These are phyloP conservation scores for Curvularia sp. DNA, from an alignment of 2,329 filamentous ascomycete species.

Conservation along the genomic window DNA sequence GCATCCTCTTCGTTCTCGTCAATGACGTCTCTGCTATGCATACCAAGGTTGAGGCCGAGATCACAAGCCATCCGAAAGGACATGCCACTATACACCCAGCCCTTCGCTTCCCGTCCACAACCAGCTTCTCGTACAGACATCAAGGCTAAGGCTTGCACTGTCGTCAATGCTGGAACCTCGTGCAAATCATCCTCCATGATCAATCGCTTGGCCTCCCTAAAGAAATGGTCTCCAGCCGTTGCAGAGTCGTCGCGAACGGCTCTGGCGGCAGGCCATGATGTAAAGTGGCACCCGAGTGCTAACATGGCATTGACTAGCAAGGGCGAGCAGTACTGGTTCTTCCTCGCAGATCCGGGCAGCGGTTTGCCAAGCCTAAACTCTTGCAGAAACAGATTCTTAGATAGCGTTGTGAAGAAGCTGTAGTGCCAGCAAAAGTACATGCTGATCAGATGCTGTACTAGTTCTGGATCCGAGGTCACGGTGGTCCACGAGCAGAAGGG, in stretches of 20 bases:
- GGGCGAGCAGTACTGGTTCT: constrained; percentile 83
- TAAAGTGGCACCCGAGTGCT: constrained; percentile 92
- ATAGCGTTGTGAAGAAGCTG: constrained; percentile 90
- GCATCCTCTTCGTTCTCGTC: constrained; percentile 88
- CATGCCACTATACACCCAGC: constrained; percentile 99
- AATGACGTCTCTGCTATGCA: constrained; percentile 64
- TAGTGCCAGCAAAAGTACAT: constrained; percentile 99
- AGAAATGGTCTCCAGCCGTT: constrained; percentile 95
- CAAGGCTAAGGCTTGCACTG: constrained; percentile 88
- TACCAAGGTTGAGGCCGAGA: constrained; percentile 83
- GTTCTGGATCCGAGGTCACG: constrained; percentile 78
- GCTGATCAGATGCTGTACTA: constrained; percentile 87
- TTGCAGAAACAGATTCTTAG: constrained; percentile 83
- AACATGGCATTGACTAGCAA: constrained; percentile 93
- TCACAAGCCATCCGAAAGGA: constrained; percentile 97
- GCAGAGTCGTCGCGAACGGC: constrained; percentile 75
- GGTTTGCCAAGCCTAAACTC: constrained; percentile 80
- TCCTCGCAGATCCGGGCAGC: constrained; percentile 54
- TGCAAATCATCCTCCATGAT: constrained; percentile 93
- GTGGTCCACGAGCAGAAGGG: constrained; percentile 86
- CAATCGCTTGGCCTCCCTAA: constrained; percentile 87
- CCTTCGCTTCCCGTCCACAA: constrained; percentile 90
- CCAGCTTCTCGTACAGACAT: constrained; percentile 98
- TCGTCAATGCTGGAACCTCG: constrained; percentile 85
- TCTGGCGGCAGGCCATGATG: constrained; percentile 74